Percentiles rank a stretch among this genome's conserved stretches.
Conservation (phyloP, 352 stramenopile species). For the Phytophthora meadii region DNA sequence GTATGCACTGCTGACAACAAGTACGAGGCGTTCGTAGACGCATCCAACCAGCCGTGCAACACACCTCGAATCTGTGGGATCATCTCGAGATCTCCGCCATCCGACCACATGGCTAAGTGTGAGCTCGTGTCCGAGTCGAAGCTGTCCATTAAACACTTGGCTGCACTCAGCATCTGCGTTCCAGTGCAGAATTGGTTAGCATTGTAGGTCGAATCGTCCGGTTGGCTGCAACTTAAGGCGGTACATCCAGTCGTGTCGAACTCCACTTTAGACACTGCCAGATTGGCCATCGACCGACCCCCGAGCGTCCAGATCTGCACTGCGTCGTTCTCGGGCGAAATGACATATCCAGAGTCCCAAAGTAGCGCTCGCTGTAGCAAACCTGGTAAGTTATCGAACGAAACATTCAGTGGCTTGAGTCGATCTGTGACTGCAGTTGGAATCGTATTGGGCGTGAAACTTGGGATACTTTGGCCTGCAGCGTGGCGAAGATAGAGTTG, state of each 20-base stretch:
- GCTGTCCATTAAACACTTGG: constrained; percentile 41
- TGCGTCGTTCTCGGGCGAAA: constrained; percentile 34
- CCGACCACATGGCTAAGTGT: constrained; percentile 43
- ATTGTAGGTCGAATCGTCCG: constrained; percentile 25
- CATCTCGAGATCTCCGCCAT: constrained; percentile 35
- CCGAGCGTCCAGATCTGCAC: constrained; percentile 44
- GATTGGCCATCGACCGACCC: constrained; percentile 34
- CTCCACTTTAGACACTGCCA: constrained; percentile 39
- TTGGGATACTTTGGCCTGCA: constrained; percentile 24
- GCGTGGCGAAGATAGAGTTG: constrained; percentile 38
- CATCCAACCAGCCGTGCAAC: constrained; percentile 35
- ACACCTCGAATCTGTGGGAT: constrained; percentile 30
- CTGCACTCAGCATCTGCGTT: constrained; percentile 36
- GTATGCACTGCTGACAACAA: constrained; percentile 41
- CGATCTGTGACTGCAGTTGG: constrained; percentile 23
- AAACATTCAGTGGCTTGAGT: constrained; percentile 22
- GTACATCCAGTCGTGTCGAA: constrained; percentile 43
- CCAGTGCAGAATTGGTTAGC: constrained; percentile 34
- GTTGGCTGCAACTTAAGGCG: constrained; percentile 35
- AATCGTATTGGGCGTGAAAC: constrained; percentile 23
- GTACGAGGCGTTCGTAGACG: constrained; percentile 34
- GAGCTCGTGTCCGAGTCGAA: constrained; percentile 32
- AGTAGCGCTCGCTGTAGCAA: constrained; percentile 44
- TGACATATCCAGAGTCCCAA: constrained; percentile 45
- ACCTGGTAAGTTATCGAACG: constrained; percentile 33